Base-by-base conservation (phyloP, 148 eudicot genomes). In the Persicaria maculosa region DNA sequence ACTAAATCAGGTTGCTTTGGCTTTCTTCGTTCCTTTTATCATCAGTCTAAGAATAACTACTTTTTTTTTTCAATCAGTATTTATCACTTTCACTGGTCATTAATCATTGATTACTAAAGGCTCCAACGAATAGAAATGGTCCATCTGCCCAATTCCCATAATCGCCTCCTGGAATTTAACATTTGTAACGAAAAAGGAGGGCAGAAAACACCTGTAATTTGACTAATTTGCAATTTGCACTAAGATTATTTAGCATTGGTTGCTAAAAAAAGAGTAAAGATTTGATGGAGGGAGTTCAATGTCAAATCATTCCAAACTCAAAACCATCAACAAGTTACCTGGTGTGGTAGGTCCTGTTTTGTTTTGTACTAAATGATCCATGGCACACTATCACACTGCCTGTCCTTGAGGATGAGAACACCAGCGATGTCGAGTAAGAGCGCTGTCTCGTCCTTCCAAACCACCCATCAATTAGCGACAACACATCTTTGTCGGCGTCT, bases 271-370 rank as follows among this genome's bases (percentile, higher is more conserved):
- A 17, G 61, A n/a, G 9, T 11, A 20, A 14, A n/a, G 22, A 54
- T 54, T 16, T 54, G 59, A 54, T 54, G 65, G 40, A 25, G 65
- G 65, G 25, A 55, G 61, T 55, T 55, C 61, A 55, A 7, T 59
- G 65, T 59, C 65, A 59, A 59, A 59, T 59, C 43, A 59, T 59
- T 3, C 40, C 65, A 20, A 59, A 59, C 20, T 36, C 65, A 59
- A 20, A 59, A 59, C 40, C 14, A 20, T 22, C 36, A 20, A 9
- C 36, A 59, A 20, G 3, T 59, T 20, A 59, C 36, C 15, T 59
- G 7, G 40, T 25, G 14, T 59, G 40, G 65, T 59, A 22, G 65
- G 65, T 59, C 65, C 36, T 59, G 3, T 59, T 59, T 59, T 55
- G 61, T 55, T 55, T 19, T 55, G 9, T 55, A 55, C 9, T 55